Conservation (phyloP, 768 basidiomycete genomes). For the Mycena indigotica region DNA sequence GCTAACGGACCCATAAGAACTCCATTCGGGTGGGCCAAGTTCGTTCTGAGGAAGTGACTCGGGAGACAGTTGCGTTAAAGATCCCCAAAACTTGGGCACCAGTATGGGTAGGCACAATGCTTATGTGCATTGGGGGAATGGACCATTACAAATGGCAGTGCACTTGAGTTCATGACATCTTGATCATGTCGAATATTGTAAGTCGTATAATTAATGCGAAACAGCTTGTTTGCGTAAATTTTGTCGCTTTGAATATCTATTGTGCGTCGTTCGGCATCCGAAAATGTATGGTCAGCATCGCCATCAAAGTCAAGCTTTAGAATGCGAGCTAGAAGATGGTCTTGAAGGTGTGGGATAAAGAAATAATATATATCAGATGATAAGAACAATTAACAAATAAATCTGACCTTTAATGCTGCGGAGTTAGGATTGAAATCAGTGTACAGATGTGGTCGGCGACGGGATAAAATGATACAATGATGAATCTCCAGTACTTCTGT, state of each 20-base stretch:
- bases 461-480: slow-evolving; percentile 24
- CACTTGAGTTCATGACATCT: no score
- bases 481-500: slow-evolving; percentile 8
- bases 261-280: slow-evolving; percentile 17
- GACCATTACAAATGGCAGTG: no score
- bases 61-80: no score
- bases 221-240: slow-evolving; percentile 27
- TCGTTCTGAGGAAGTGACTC: no score
- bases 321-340: slow-evolving; percentile 37
- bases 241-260: slow-evolving; percentile 21
- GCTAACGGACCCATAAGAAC: no score
- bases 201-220: slow-evolving; percentile 40
- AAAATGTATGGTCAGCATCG: slow-evolving; percentile 31
- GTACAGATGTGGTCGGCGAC: slow-evolving; percentile 23
- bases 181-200: slow-evolving; percentile 38
- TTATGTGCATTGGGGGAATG: no score
- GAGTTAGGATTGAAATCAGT: slow-evolving; percentile 7
- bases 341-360: slow-evolving; percentile 36
- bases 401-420: slow-evolving; percentile 25
- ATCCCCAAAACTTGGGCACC: no score
- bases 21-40: no score
- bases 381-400: not conserved
- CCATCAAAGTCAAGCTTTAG: slow-evolving; percentile 26
- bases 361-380: slow-evolving; percentile 12
- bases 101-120: no score